These are phyloP conservation scores for Alternaria solani DNA, from an alignment of 2,329 filamentous ascomycete genomes.

Conservation along the genomic window DNA sequence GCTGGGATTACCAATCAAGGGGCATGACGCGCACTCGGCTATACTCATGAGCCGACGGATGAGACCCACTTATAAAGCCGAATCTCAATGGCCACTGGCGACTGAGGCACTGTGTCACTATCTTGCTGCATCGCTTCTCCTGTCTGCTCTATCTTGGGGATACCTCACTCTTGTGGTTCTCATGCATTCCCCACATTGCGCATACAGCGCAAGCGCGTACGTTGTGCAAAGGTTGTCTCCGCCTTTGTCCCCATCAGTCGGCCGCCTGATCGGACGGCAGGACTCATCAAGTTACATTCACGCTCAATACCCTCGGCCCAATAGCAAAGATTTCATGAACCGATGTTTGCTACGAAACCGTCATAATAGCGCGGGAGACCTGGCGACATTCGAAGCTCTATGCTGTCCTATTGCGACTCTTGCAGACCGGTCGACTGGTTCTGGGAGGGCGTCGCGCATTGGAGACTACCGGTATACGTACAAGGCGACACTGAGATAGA, in stretches of 20 bases:
- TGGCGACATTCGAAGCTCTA: too few relatives aligned
- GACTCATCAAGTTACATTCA: background rate
- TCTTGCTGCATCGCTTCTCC: background rate
- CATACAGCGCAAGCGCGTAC: background rate
- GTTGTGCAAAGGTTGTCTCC: background rate
- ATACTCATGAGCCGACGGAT: background rate
- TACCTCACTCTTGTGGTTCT: background rate
- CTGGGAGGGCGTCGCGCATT: too few relatives aligned
- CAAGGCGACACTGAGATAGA: background rate
- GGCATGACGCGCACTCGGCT: slow-evolving; percentile 14
- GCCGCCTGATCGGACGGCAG: background rate
- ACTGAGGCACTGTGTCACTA: background rate
- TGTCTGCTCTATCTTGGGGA: background rate
- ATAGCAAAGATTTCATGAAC: background rate
- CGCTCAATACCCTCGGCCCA: background rate
- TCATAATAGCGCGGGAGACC: background rate
- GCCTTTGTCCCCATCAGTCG: background rate
- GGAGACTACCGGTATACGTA: too few relatives aligned
- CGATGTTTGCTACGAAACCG: too few relatives aligned
- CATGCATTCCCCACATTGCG: background rate
- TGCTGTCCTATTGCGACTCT: too few relatives aligned
- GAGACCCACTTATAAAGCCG: background rate
- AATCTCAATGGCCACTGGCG: background rate
- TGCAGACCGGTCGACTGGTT: background rate
- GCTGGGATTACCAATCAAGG: slow-evolving; percentile 10